phyloP scores from a whole-genome alignment of 2,329 filamentous ascomycete species.

The Monilinia polystroma region DNA sequence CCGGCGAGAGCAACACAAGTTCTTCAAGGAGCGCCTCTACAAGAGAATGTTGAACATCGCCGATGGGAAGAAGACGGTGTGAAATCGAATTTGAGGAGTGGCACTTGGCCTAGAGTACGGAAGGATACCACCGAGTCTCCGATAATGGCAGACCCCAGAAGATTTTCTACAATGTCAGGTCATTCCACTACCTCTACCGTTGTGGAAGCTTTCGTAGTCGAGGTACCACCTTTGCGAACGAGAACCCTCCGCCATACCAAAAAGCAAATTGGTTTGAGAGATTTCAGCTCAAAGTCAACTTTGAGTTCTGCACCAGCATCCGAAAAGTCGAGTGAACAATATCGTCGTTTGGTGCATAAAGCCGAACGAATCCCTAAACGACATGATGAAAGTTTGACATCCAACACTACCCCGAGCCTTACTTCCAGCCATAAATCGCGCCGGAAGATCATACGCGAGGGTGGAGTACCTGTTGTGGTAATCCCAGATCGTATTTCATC shows the following conservation, averaged over 20 bases:
- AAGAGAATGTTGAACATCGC: conserved; percentile 35
- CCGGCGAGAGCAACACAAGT: conserved; percentile 54
- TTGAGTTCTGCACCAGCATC: conserved; percentile 47
- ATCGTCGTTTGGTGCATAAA: conserved; percentile 35
- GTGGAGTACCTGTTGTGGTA: conserved; percentile 61
- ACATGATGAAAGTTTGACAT: conserved; percentile 46
- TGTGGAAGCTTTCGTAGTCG: conserved; percentile 59
- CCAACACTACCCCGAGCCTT: conserved; percentile 50
- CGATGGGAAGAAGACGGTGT: conserved; percentile 30
- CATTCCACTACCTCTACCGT: conserved; percentile 56
- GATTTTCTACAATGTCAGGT: conserved; percentile 55
- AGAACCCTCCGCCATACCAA: conserved; percentile 61
- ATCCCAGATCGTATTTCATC: conserved; percentile 57
- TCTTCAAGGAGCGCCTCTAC: conserved; percentile 34
- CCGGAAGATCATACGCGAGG: conserved; percentile 58
- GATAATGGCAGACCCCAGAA: conserved; percentile 44
- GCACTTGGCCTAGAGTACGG: conserved; percentile 26
- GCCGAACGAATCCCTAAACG: conserved; percentile 31
- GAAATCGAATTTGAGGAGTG: neutral
- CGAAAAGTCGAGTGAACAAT: conserved; percentile 35
- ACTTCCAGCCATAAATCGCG: conserved; percentile 55
- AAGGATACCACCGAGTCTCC: conserved; percentile 32
- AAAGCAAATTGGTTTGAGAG: conserved; percentile 53
- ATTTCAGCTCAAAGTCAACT: conserved; percentile 43
- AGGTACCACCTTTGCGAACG: conserved; percentile 47